Conservation (phyloP, 306 rosid genomes). For the Vicia sativa region DNA sequence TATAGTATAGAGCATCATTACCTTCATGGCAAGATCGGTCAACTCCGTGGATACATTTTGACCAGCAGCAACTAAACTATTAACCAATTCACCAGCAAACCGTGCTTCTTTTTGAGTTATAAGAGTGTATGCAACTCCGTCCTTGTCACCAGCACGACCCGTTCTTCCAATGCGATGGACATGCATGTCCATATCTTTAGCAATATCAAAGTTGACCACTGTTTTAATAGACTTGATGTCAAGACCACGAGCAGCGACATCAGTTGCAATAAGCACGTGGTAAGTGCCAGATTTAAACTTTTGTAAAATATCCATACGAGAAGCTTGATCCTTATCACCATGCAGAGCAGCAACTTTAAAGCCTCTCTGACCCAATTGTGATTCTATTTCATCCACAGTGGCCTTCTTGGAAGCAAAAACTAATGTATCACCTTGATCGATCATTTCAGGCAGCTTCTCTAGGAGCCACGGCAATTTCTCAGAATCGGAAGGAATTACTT, state of each 20-base stretch:
- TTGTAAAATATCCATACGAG: slow-evolving; percentile 88
- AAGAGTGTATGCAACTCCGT: slow-evolving; percentile 92
- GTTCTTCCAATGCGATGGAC: slow-evolving; percentile 99
- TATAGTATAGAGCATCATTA: slow-evolving; percentile 34
- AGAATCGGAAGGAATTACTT: slow-evolving; percentile 81
- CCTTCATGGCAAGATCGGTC: slow-evolving; percentile 99
- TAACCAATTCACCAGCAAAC: slow-evolving; percentile 95
- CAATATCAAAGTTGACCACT: slow-evolving; percentile 95
- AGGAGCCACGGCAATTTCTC: slow-evolving; percentile 91
- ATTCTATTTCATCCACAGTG: slow-evolving; percentile 90
- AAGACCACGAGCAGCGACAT: slow-evolving; percentile 99
- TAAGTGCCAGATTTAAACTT: slow-evolving; percentile 86
- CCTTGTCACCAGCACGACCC: slow-evolving; percentile 99
- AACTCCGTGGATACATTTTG: slow-evolving; percentile 83
- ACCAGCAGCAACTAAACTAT: slow-evolving; percentile 93
- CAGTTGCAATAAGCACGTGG: slow-evolving; percentile 97
- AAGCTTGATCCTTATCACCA: slow-evolving; percentile 98
- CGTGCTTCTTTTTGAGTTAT: slow-evolving; percentile 92
- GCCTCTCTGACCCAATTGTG: slow-evolving; percentile 63
- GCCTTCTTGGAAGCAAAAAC: slow-evolving; percentile 96
- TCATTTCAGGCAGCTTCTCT: slow-evolving; percentile 81
- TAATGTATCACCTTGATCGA: slow-evolving; percentile 89
- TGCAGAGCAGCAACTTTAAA: slow-evolving; percentile 93
- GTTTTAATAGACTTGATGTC: slow-evolving; percentile 96
- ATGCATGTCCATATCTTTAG: slow-evolving; percentile 99